Evolutionary conservation across 331 rosid genomes (phyloP).

Genomic region (Quercus lobata): DNA sequence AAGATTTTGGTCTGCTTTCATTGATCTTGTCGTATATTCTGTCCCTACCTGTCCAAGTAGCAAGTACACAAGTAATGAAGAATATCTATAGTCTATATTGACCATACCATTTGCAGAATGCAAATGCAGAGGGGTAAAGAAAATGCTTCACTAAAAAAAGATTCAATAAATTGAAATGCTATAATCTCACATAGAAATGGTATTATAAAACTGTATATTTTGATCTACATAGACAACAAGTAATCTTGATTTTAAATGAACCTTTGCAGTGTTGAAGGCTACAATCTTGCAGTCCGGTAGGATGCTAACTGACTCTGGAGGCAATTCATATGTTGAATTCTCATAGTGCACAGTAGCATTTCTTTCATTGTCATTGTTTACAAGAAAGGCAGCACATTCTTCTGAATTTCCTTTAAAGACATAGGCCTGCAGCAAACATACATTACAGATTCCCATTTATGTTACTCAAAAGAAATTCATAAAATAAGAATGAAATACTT

Average conservation of each 20-base stretch:
- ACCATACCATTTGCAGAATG: not conserved
- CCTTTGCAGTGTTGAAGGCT: slow-evolving; percentile 37
- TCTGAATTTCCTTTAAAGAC: slow-evolving; percentile 36
- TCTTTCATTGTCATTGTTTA: slow-evolving; percentile 28
- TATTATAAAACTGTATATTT: no score
- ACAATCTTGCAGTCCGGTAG: slow-evolving; percentile 42
- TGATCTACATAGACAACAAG: not conserved
- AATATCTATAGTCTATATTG: not conserved
- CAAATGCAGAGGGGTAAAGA: not conserved
- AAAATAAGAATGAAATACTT: not conserved
- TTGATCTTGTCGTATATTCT: slow-evolving; percentile 33
- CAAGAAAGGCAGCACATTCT: slow-evolving; percentile 45
- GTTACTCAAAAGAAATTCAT: not conserved
- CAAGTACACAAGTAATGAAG: not conserved
- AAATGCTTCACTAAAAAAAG: not conserved
- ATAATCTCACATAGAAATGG: not conserved
- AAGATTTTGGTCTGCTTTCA: slow-evolving; percentile 28
- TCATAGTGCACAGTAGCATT: slow-evolving; percentile 24
- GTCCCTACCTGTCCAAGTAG: slow-evolving; percentile 32
- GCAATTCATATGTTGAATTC: slow-evolving; percentile 32
- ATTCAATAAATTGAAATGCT: not conserved
- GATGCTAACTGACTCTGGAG: slow-evolving; percentile 45
- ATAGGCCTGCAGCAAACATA: slow-evolving; percentile 30
- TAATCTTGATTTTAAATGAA: slow-evolving; percentile 17
- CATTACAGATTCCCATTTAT: not conserved